These are phyloP conservation scores for Podaxis carcinomalis DNA, from an alignment of 768 basidiomycete genomes.

Conservation along the genomic window DNA sequence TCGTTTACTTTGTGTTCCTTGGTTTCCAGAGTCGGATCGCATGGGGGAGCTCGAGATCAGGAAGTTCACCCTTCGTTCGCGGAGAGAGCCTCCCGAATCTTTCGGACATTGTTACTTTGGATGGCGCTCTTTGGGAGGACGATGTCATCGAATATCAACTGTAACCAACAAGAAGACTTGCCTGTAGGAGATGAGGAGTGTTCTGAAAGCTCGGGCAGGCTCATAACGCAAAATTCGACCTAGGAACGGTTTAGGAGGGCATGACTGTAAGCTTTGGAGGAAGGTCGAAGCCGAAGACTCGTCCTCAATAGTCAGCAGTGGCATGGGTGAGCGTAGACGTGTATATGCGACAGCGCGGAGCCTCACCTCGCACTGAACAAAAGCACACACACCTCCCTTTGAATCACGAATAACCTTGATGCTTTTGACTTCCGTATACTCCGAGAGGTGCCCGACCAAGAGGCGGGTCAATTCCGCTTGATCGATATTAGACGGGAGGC, in stretches of 20 bases:
- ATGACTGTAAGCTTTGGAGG: conserved; percentile 55
- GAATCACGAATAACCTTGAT: conserved; percentile 72
- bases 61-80: conserved; percentile 25
- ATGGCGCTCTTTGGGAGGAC: neutral
- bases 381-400: conserved; percentile 78
- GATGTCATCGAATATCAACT: conserved; percentile 6
- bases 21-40: conserved; percentile 61
- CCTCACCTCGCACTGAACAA: conserved; percentile 79
- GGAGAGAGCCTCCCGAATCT: conserved; percentile 27
- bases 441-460: conserved; percentile 64
- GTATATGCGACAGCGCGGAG: neutral
- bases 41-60: conserved; percentile 46
- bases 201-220: conserved; percentile 69
- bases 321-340: neutral
- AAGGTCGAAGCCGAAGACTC: conserved; percentile 52
- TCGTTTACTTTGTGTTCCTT: conserved; percentile 44
- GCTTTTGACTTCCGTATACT: conserved; percentile 59
- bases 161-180: conserved; percentile 20
- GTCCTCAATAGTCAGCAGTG: conserved; percentile 37
- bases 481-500: conserved; percentile 68
- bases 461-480: conserved; percentile 55
- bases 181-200: conserved; percentile 75
- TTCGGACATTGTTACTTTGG: conserved; percentile 3
- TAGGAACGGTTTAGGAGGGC: conserved; percentile 57
- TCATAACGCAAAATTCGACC: conserved; percentile 76